Evolutionary conservation across 2,329 filamentous ascomycete species (phyloP).

Genomic region (Periconia macrospinosa): DNA sequence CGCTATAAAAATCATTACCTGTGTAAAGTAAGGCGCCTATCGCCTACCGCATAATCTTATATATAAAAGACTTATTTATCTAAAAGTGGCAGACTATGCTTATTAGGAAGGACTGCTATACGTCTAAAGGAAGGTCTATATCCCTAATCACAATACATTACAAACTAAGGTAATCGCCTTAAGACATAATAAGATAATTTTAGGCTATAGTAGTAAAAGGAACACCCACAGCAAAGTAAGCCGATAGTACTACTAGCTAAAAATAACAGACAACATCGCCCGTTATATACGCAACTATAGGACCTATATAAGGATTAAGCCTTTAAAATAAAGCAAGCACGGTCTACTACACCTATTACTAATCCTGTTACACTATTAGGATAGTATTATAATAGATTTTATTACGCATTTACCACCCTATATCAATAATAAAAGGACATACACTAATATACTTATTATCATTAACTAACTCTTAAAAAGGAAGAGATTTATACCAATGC

Average conservation of each 20-base stretch:
- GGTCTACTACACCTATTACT: neutral
- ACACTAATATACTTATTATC: too few species aligned
- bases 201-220: too few species aligned
- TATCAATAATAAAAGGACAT: too few species aligned
- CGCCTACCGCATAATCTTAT: neutral
- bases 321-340: neutral
- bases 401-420: too few species aligned
- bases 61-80: neutral
- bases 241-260: neutral
- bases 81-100: neutral
- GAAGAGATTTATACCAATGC: too few species aligned
- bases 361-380: too few species aligned
- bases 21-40: neutral
- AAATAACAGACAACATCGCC: neutral
- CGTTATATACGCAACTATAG: neutral
- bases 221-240: neutral
- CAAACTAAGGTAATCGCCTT: neutral
- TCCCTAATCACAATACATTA: too few species aligned
- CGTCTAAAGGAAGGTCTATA: too few species aligned
- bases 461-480: too few species aligned
- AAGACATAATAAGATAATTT: neutral
- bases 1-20: neutral
- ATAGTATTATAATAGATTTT: too few species aligned
- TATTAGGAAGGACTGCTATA: neutral
- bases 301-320: neutral